These are phyloP conservation scores for Scenedesmus sp. DNA, from an alignment of 163 green algal species.

Conservation along the genomic window DNA sequence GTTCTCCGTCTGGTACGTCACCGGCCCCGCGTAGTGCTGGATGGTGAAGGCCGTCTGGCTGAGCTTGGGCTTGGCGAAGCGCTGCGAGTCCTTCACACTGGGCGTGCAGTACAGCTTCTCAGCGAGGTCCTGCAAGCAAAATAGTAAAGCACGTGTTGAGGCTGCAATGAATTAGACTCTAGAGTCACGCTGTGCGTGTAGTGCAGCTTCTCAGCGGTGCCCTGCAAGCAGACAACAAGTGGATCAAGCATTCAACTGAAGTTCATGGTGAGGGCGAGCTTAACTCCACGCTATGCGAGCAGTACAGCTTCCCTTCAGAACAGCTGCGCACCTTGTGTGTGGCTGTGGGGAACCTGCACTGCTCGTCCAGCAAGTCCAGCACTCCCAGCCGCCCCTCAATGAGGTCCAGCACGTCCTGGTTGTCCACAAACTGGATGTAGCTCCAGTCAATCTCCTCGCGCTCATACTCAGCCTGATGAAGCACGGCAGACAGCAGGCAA, in stretches of 20 bases:
- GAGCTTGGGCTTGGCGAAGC: constrained; percentile 87
- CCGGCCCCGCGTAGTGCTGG: constrained; percentile 94
- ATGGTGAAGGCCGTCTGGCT: constrained; percentile 91
- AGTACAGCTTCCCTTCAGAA: background rate
- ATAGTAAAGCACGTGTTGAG: background rate
- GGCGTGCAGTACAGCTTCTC: constrained; percentile 88
- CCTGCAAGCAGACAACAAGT: too few species aligned
- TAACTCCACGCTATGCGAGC: background rate
- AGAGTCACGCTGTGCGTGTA: background rate
- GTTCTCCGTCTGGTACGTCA: constrained; percentile 62
- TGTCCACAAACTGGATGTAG: constrained; percentile 95
- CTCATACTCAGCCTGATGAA: constrained; percentile 96
- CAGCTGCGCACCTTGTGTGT: constrained; percentile 62
- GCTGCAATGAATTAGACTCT: background rate
- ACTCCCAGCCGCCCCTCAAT: constrained; percentile 95
- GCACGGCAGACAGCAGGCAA: background rate
- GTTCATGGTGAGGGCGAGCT: too few species aligned
- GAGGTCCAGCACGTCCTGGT: constrained; percentile 98
- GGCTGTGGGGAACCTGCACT: constrained; percentile 83
- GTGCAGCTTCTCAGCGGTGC: background rate
- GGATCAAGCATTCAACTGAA: too few species aligned
- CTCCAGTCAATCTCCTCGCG: constrained; percentile 98
- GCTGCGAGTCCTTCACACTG: constrained; percentile 72
- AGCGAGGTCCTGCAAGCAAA: constrained; percentile 81
- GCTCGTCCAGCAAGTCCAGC: constrained; percentile 95